Base-by-base conservation (phyloP, 257 asterid genomes). In the Salvia miltiorrhiza region DNA sequence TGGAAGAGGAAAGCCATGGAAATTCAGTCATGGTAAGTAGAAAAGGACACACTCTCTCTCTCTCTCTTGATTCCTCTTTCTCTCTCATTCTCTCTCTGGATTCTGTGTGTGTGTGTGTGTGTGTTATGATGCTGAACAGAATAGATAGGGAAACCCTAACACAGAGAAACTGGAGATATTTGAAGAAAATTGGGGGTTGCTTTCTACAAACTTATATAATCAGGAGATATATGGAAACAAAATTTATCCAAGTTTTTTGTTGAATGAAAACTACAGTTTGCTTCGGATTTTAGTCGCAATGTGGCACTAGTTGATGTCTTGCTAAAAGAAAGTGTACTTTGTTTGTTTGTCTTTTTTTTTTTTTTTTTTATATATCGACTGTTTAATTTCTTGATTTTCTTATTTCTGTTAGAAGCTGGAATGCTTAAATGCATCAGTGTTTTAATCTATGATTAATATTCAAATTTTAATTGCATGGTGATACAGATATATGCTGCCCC, bases 101-200 rank as follows among this genome's bases (percentile, higher is more conserved):
- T 5, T 44, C 7, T 62, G 19, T 8, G 0, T 49, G 11, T 55
- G 40, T 37, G 8, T 37, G 3, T 57, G n/a, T 58, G 9, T 32
- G 33, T n/a, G n/a, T n/a, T n/a, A n/a, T 32, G 68, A 20, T 47
- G 53, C n/a, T 48, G 21, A 14, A 3, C 59, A 60, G 44, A n/a
- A 17, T 16, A 30, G 19, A 17, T 16, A 30, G 19, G 33, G 32
- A 45, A 76, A 54, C 69, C 72, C 80, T 69, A 75, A 33, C 24
- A 45, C 17, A 24, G 26, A 30, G 48, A 72, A 39, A 40, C 59
- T 19, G 28, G 33, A 20, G 52, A 57, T 41, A 4, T 3, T 3
- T 58, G 17, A 1, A 13, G 4, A 16, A 59, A 57, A 57, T 7
- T 57, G 11, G 37, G 40, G 11, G 0, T 54, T 1, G 5, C 20